Base-by-base conservation (phyloP, 2,329 filamentous ascomycete species). In the Stachybotrys elegans region DNA sequence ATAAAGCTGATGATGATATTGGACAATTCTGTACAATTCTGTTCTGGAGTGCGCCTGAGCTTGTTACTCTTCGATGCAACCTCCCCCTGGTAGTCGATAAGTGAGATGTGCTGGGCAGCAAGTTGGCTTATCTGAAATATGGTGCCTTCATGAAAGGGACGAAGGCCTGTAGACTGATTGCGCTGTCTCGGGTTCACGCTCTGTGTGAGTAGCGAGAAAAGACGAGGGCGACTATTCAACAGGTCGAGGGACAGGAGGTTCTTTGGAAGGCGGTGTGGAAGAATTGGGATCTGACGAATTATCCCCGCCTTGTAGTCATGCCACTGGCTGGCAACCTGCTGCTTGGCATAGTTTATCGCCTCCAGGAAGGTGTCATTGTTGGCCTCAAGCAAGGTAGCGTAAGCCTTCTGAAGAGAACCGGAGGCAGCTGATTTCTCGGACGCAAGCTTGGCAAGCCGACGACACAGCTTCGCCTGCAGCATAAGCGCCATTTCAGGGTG, bases 391-490 rank as follows among this genome's bases (percentile, higher is more conserved):
- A 53, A 32, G 5, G 35, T 9, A 2, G 48, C 4, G 22, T 52
- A 54, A 3, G 23, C 7, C 2, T 11, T 4, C 11, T 22, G 38
- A 9, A 48, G 12, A 6, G 16, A 2, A 2, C 23, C 20, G 1
- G 48, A 39, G 1, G 25, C 45, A 2, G 40, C 16, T 12, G 8
- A 6, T 8, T 38, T 46, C 12, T 53, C 51, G 0, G 47, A 25
- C 20, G 81, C 72, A 0, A 84, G 52, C 54, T 85, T 85, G 0
- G 71, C 73, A 13, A 84, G 67, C 0, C 80, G 73, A 19, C 76
- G 70, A 48, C 71, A 73, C 1, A 83, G 59, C 53, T 83, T 85
- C 23, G 71, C 59, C 39, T 67, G 48, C 7, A 58, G 36, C 22
- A 53, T 46, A 13, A 58, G 8, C 2, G 45, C 44, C 36, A 47